Percentiles rank a stretch among this genome's conserved stretches.
Conservation (phyloP, 768 basidiomycete genomes). For the Coprinopsis marcescibilis region DNA sequence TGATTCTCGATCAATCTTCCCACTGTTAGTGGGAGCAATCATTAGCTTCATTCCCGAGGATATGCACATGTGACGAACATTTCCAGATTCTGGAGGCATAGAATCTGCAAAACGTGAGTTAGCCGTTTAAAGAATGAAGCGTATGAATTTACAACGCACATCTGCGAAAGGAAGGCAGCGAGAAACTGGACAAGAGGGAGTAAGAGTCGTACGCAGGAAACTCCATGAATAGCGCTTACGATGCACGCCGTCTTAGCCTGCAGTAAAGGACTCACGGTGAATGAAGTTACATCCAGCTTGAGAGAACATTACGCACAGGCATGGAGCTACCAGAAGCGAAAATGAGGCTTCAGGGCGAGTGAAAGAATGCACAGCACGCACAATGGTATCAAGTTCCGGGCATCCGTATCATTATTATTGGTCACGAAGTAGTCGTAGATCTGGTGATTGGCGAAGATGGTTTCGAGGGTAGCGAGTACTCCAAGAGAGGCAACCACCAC, state of each 20-base stretch:
- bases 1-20: neutral
- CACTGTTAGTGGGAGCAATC: neutral
- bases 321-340: neutral
- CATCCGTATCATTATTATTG: neutral
- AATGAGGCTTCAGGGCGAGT: too few species aligned
- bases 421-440: neutral
- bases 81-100: neutral
- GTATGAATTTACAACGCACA: neutral
- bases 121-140: neutral
- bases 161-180: neutral
- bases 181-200: neutral
- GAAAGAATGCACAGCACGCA: neutral
- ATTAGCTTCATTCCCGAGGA: neutral
- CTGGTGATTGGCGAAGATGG: slow-evolving; percentile 3
- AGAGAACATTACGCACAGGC: neutral
- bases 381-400: neutral
- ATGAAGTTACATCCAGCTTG: too few species aligned
- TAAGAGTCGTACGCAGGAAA: neutral
- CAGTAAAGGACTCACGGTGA: neutral
- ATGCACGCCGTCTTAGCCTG: slow-evolving; percentile 2
- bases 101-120: neutral
- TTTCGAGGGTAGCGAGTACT: slow-evolving; percentile 1
- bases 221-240: neutral
- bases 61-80: neutral
- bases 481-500: neutral